These are phyloP conservation scores for Cladophialophora immunda DNA, from an alignment of 2,329 filamentous ascomycete genomes.

Conservation along the genomic window DNA sequence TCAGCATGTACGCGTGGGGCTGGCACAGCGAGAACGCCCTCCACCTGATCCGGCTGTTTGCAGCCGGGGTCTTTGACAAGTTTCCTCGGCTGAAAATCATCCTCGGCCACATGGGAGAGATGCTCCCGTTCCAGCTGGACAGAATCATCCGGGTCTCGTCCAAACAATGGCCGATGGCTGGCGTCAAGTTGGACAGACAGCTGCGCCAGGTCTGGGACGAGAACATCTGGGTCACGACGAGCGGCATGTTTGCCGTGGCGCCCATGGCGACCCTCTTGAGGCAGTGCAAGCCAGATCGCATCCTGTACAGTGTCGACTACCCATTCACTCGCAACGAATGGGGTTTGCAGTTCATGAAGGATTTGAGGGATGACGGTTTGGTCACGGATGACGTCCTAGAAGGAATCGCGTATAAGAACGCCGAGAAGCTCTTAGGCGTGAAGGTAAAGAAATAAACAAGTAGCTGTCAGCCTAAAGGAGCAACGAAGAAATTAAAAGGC, in stretches of 20 bases:
- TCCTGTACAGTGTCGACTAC: slow-evolving; percentile 67
- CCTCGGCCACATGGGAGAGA: slow-evolving; percentile 61
- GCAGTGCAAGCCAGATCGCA: slow-evolving; percentile 50
- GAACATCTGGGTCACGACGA: slow-evolving; percentile 67
- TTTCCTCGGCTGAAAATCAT: slow-evolving; percentile 64
- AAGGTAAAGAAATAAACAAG: no score
- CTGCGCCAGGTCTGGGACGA: slow-evolving; percentile 62
- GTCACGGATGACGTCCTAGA: slow-evolving; percentile 59
- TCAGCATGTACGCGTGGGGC: no score
- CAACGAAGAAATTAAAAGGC: no score
- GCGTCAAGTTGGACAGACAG: slow-evolving; percentile 62
- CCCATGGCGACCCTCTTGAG: slow-evolving; percentile 53
- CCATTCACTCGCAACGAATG: slow-evolving; percentile 62
- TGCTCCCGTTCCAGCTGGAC: slow-evolving; percentile 64
- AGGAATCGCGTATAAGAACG: slow-evolving; percentile 60
- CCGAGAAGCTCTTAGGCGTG: slow-evolving; percentile 54
- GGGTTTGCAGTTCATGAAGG: slow-evolving; percentile 57
- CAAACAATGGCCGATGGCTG: no score
- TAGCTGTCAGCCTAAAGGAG: no score
- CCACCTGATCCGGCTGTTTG: slow-evolving; percentile 56
- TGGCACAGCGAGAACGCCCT: slow-evolving; percentile 50
- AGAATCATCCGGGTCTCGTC: slow-evolving; percentile 42
- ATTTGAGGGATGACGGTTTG: slow-evolving; percentile 59
- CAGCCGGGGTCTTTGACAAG: slow-evolving; percentile 63
- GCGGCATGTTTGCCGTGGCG: slow-evolving; percentile 61